Base-by-base conservation (phyloP, 2,329 filamentous ascomycete genomes). In the Ambrosiella xylebori region DNA sequence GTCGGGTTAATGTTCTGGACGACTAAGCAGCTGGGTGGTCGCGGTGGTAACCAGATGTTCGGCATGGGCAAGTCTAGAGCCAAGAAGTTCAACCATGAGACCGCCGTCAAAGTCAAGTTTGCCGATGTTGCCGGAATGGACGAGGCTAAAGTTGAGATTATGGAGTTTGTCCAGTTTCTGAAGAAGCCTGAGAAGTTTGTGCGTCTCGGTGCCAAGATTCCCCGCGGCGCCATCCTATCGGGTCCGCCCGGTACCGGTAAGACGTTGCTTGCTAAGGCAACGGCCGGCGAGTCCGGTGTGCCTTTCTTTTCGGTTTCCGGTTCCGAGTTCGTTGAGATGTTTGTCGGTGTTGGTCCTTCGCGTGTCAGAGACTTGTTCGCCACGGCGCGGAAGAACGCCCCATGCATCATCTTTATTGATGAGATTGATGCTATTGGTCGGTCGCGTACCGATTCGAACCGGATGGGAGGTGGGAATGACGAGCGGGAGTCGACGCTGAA, bases 251-350 rank as follows among this genome's bases (percentile, higher is more conserved):
- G 93, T 76, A 98, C 93, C 53, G 93, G 93, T 82, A 98, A 98
- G 75, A 98, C 93, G 1, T 74, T 98, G 61, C 80, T 98, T 51
- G 93, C 93, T 62, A 98, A 98, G 74, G 93, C 93, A 12, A 98
- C 93, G 8, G 93, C 93, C 55, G 93, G 93, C 68, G 93, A 98
- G 73, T 96, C 93, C 35, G 85, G 86, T 49, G 93, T 98, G 38
- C 93, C 93, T 0, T 98, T 98, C 78, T 98, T 90, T 78, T 95
- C 88, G 66, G 93, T 98, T 65, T 96, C 89, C 70, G 93, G 93
- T 68, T 98, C 93, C 54, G 93, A 98, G 69, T 98, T 98, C 68
- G 91, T 98, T 38, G 93, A 98, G 73, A 98, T 98, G 91, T 98
- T 98, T 68, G 93, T 98, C 56, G 93, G 93, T 80, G 93, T 98